Base-by-base conservation (phyloP, 768 basidiomycete genomes). In the Mycena metata region DNA sequence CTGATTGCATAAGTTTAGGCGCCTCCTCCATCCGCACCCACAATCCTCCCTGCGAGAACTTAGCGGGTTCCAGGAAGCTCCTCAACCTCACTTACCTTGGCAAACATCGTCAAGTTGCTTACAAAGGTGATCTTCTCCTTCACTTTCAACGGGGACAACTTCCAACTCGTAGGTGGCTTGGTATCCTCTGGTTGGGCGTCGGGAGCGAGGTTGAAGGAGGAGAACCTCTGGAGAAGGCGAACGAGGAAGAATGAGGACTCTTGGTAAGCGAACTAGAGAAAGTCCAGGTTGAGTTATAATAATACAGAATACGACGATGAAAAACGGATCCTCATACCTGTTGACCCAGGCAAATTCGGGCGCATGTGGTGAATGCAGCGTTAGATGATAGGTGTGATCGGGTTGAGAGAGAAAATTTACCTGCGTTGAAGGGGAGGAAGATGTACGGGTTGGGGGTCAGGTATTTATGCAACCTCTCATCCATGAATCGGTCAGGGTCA, bases 401-500 rank as follows among this genome's bases (percentile, higher is more conserved):
- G 2, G 82, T 73, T 69, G 82, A 83, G 59, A 83, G 83, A 71
- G 77, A 82, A 0, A 79, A 79, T 47, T 81, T 81, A 33, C 79
- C 80, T 0, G 79, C 79, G 52, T 80, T 81, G 73, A 82, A 83
- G 19, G 80, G 82, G 11, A 85, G 74, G 73, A 86, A 86, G 57
- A 86, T 86, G 74, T 79, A 85, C 0, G 83, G 83, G 51, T 83
- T 83, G 77, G 78, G 76, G 5, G 76, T 80, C 30, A 85, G 75
- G 57, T 80, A 80, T 64, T 78, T 82, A 45, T 54, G 72, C 43
- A 83, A 58, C 30, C 82, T 71, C 15, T 78, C 75, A 30, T 83
- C 82, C 11, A 82, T 70, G 77, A 83, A 83, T 17, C 82, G 75
- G 49, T 83, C 79, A 2, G 83, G 82, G 47, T 83, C 83, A 56